Evolutionary conservation across 1,284 basidiomycete species (phyloP), one percentile per base, ranked within the genome.

Genomic region (Thelephora terrestris): DNA sequence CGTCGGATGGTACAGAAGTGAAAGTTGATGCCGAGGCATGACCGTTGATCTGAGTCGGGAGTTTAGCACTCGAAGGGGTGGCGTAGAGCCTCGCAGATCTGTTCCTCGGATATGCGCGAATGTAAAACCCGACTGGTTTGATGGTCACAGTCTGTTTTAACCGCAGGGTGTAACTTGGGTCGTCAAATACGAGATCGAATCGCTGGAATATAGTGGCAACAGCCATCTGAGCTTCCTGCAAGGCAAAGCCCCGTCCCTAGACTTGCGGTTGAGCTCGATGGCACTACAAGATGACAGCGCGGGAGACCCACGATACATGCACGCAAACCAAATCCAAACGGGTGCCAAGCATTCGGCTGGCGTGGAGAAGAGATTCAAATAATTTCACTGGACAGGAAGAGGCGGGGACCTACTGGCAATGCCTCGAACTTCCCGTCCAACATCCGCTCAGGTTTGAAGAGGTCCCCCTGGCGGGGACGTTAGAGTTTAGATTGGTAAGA

Each of bases 401-500:
- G 10, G n/a, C 38, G 52, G 50, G 18, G 32, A 32, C 61, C 45
- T 56, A 70, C 70, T 21, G 72, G 71, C 7, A 74, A 54, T 37
- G 61, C 60, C 57, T 72, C 67, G 52, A 71, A 73, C 38, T 68
- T 67, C 4, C 69, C 71, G 46, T 73, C 69, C 21, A 76, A 57
- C 68, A 73, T 71, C 4, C 75, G 65, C 53, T 76, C 75, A 1
- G 72, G 72, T 21, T 59, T 61, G 59, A 71, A 73, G 49, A 63
- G 58, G 16, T 66, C 60, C 10, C 63, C 61, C 62, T 66, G 24
- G 4, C 35, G 4, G 17, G 32, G 36, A 7, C 17, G 43, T 32
- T 38, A 14, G 32, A 47, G 10, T 23, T 21, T 6, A 18, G 18
- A 20, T 36, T n/a, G n/a, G 2, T 4, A 23, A 20, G 16, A 36